Evolutionary conservation across 306 rosid genomes (phyloP).

Genomic region (Vigna radiata): DNA sequence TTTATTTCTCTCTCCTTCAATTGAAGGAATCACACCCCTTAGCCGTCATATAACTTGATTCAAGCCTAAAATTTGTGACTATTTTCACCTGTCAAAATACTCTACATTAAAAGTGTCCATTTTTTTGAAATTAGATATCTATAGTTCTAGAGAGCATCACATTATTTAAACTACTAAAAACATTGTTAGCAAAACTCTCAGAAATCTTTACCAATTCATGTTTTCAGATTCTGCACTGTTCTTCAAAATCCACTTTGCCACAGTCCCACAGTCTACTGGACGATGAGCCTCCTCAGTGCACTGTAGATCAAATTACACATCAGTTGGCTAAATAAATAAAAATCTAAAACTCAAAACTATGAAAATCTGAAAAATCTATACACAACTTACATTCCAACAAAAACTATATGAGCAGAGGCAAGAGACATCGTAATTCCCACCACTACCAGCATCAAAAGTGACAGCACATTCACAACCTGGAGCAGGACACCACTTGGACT

Average conservation of each 20-base stretch:
- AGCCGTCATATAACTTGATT: constrained; percentile 11
- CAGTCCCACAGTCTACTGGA: constrained; percentile 95
- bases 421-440: constrained; percentile 87
- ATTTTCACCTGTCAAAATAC: constrained; percentile 21
- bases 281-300: constrained; percentile 99
- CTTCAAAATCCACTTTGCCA: constrained; percentile 93
- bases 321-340: constrained; percentile 39
- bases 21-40: not conserved
- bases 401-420: constrained; percentile 88
- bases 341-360: constrained; percentile 21
- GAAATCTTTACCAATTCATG: constrained; percentile 74
- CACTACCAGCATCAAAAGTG: constrained; percentile 61
- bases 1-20: constrained; percentile 27
- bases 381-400: constrained; percentile 82
- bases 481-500: constrained; percentile 96
- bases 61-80: constrained; percentile 5
- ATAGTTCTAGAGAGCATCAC: constrained; percentile 10
- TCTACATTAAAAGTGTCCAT: constrained; percentile 20
- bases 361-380: constrained; percentile 22
- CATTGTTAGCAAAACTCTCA: constrained; percentile 28
- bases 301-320: constrained; percentile 45
- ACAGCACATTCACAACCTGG: constrained; percentile 82
- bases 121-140: not conserved
- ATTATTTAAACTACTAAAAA: constrained; percentile 32
- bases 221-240: constrained; percentile 97